phyloP scores from a whole-genome alignment of 768 basidiomycete genomes.

The Rhodotorula diobovata region DNA sequence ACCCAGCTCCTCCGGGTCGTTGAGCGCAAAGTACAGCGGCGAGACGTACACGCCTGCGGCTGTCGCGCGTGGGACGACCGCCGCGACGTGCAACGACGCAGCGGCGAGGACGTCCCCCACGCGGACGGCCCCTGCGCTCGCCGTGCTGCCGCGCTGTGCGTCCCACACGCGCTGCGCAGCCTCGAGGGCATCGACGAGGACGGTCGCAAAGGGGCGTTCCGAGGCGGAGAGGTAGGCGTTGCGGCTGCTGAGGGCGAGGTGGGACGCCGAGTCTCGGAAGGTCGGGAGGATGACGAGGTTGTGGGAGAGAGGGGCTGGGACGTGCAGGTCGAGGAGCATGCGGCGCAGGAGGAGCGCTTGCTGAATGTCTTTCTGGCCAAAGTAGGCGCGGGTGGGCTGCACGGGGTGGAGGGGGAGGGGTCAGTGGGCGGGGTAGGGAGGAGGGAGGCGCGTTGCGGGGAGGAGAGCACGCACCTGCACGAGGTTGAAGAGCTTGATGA shows the following conservation, averaged over 20 bases:
- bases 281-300: slow-evolving; percentile 86
- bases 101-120: slow-evolving; percentile 37
- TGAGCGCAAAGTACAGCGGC: slow-evolving; percentile 84
- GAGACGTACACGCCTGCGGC: slow-evolving; percentile 54
- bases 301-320: slow-evolving; percentile 67
- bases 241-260: slow-evolving; percentile 82
- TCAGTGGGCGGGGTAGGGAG: not conserved
- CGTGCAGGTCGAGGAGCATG: slow-evolving; percentile 70
- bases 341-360: slow-evolving; percentile 81
- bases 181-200: slow-evolving; percentile 65
- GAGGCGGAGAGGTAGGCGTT: slow-evolving; percentile 70
- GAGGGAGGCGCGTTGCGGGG: not conserved
- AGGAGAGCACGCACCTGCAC: slow-evolving; percentile 61
- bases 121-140: slow-evolving; percentile 18
- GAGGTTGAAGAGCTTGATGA: slow-evolving; percentile 89
- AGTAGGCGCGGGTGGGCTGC: slow-evolving; percentile 86
- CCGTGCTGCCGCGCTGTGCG: slow-evolving; percentile 52
- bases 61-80: not conserved
- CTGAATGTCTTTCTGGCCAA: slow-evolving; percentile 98
- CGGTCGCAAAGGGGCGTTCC: slow-evolving; percentile 65
- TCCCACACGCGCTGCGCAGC: slow-evolving; percentile 60
- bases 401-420: not conserved
- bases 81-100: slow-evolving; percentile 7
- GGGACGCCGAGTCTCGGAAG: slow-evolving; percentile 56
- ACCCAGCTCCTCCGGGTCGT: slow-evolving; percentile 71